These are phyloP conservation scores for Pugionium cornutum DNA, from an alignment of 345 rosid genomes.

Conservation along the genomic window DNA sequence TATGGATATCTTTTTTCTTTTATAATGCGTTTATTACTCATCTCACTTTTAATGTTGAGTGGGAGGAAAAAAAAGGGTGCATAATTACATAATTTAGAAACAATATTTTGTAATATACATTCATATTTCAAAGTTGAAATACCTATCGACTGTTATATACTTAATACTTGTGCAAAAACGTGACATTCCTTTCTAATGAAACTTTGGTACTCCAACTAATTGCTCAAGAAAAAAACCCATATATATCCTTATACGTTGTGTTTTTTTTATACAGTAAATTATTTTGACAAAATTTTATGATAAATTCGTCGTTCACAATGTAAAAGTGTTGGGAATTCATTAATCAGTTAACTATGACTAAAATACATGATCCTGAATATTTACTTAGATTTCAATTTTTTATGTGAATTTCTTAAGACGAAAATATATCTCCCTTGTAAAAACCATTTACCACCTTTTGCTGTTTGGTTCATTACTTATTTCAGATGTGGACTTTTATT, in stretches of 20 bases:
- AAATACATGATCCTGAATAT: too few species aligned
- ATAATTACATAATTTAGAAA: background rate
- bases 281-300: too few species aligned
- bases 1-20: conserved; percentile 28
- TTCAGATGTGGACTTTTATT: too few species aligned
- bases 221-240: background rate
- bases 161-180: conserved; percentile 1
- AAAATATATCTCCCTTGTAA: background rate
- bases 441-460: background rate
- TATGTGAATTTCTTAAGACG: background rate
- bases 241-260: background rate
- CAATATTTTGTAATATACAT: background rate
- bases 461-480: background rate
- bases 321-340: too few species aligned
- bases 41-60: conserved; percentile 28
- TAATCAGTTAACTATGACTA: too few species aligned
- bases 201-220: background rate
- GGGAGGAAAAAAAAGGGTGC: conserved; percentile 12
- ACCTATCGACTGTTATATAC: background rate
- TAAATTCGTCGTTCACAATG: too few species aligned
- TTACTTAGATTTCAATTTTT: too few species aligned
- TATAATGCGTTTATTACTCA: conserved; percentile 12
- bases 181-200: background rate
- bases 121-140: conserved; percentile 6
- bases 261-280: background rate